phyloP scores from a whole-genome alignment of 768 basidiomycete species.

The Mycena belliarum region DNA sequence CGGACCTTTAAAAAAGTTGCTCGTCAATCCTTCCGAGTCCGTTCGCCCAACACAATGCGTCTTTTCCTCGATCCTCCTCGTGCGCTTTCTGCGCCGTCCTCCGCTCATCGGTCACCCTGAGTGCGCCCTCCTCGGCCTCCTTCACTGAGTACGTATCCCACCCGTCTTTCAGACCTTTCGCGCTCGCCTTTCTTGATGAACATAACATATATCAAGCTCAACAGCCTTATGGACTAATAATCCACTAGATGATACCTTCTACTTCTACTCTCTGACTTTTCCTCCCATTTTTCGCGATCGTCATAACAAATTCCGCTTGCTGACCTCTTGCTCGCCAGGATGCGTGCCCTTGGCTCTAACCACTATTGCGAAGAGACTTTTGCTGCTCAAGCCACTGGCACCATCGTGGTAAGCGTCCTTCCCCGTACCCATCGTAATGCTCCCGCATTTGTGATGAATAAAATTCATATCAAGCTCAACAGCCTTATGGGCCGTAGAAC shows the following conservation, averaged over 20 bases:
- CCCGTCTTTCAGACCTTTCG: not conserved
- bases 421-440: not conserved
- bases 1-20: not conserved
- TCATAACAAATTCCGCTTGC: too few relatives aligned
- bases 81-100: too few relatives aligned
- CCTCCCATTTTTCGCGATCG: not conserved
- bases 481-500: conserved; percentile 16
- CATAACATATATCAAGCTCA: conserved; percentile 17
- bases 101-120: too few relatives aligned
- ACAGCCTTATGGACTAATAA: conserved; percentile 13
- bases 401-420: not conserved
- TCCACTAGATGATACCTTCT: conserved; percentile 12
- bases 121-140: too few relatives aligned
- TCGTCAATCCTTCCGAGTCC: too few relatives aligned
- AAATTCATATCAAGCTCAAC: conserved; percentile 20
- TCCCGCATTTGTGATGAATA: conserved; percentile 6
- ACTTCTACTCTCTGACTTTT: conserved; percentile 15
- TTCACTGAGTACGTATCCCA: not conserved
- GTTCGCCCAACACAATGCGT: too few relatives aligned
- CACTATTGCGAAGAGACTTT: too few relatives aligned
- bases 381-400: too few relatives aligned
- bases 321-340: too few relatives aligned
- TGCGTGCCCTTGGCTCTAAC: too few relatives aligned
- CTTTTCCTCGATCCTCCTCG: not conserved
- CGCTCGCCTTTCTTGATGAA: conserved; percentile 9